Conservation (phyloP, 2,329 filamentous ascomycete genomes). For the Ophiostoma ulmi region DNA sequence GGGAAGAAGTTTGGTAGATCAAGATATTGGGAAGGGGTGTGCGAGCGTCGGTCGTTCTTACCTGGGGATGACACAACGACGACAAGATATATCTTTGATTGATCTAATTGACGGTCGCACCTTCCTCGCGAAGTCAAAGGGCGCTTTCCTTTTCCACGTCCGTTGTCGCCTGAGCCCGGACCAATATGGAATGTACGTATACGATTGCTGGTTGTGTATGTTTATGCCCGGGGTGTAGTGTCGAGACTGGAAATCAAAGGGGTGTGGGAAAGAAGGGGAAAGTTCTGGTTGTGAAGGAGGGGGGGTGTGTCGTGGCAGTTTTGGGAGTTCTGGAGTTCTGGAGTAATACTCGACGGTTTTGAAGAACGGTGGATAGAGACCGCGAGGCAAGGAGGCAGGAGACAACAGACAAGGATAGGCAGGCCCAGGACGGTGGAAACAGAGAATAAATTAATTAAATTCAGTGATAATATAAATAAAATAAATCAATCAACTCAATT, state of each 20-base stretch:
- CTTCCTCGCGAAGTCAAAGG: neutral
- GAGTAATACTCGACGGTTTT: slow-evolving; percentile 5
- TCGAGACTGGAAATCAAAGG: neutral
- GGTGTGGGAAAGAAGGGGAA: neutral
- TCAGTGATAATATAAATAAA: neutral
- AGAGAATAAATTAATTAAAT: neutral
- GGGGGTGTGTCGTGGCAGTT: slow-evolving; percentile 11
- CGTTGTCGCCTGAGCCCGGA: neutral
- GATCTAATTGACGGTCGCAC: neutral
- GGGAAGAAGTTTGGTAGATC: neutral
- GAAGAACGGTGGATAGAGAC: neutral
- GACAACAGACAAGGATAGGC: neutral
- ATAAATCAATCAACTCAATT: neutral
- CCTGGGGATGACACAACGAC: neutral
- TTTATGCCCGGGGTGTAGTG: neutral
- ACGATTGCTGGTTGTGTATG: neutral
- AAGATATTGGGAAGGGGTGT: neutral
- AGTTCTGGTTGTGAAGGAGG: neutral
- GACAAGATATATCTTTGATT: neutral
- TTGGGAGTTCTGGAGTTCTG: neutral
- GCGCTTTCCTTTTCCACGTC: neutral
- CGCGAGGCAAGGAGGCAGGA: neutral
- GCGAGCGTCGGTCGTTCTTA: neutral
- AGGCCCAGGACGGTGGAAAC: slow-evolving; percentile 9
- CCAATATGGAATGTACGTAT: neutral